Evolutionary conservation across 2,329 filamentous ascomycete genomes (phyloP).

Genomic region (Ophiocordyceps camponoti-rufipedis): DNA sequence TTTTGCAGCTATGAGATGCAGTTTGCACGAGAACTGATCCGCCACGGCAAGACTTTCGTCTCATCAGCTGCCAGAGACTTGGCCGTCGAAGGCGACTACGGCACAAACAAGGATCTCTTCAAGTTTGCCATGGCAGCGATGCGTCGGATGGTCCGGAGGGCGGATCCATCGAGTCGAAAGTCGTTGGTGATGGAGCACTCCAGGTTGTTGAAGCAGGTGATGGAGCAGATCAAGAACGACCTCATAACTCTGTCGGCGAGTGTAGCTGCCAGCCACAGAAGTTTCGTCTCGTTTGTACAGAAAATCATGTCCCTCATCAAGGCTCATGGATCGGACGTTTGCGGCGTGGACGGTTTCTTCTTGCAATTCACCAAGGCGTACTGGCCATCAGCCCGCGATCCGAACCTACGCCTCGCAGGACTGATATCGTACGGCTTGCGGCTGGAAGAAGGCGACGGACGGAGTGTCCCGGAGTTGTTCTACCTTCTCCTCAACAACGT

Average conservation of each 20-base stretch:
- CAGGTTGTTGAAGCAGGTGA: slow-evolving; percentile 24
- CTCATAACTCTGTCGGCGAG: slow-evolving; percentile 17
- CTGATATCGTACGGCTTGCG: slow-evolving; percentile 38
- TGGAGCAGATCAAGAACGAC: slow-evolving; percentile 36
- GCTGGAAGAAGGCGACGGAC: slow-evolving; percentile 30
- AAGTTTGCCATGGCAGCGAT: slow-evolving; percentile 28
- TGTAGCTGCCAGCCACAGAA: slow-evolving; percentile 21
- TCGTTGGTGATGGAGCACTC: slow-evolving; percentile 21
- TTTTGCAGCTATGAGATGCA: slow-evolving; percentile 29
- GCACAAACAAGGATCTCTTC: slow-evolving; percentile 29
- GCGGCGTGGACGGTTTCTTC: slow-evolving; percentile 35
- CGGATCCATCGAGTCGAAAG: slow-evolving; percentile 15
- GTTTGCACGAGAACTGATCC: slow-evolving; percentile 27
- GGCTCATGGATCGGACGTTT: slow-evolving; percentile 33
- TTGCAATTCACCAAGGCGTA: slow-evolving; percentile 37
- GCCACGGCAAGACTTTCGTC: slow-evolving; percentile 23
- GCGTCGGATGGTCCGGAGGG: slow-evolving; percentile 26
- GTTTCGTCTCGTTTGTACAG: slow-evolving; percentile 32
- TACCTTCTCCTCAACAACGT: slow-evolving; percentile 39
- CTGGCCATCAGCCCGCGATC: slow-evolving; percentile 34
- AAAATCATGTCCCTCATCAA: slow-evolving; percentile 33
- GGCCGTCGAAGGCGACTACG: slow-evolving; percentile 25
- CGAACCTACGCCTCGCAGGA: slow-evolving; percentile 34
- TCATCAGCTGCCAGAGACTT: slow-evolving; percentile 18
- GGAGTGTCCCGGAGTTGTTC: slow-evolving; percentile 32